phyloP scores from a whole-genome alignment of 179 eudicot genomes.

The Amaranthus tricolor region DNA sequence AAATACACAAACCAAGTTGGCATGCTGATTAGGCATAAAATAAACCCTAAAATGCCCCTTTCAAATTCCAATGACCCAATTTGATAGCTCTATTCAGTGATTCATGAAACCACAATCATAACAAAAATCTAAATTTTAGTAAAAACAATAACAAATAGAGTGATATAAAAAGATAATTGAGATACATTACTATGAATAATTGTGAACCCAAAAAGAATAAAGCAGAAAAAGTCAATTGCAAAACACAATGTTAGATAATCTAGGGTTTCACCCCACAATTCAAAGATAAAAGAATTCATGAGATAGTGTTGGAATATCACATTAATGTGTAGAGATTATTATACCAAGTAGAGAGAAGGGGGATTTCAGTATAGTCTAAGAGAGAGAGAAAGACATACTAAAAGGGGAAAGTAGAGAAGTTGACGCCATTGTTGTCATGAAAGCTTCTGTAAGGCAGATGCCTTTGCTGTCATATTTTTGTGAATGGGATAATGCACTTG shows the following conservation, averaged over 20 bases:
- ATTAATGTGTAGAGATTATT: background rate
- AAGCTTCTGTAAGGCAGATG: constrained; percentile 6
- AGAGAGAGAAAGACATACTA: constrained; percentile 17
- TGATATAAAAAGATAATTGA: background rate
- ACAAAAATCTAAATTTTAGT: too few relatives aligned
- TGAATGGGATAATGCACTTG: constrained; percentile 19
- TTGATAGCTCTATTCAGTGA: background rate
- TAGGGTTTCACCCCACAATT: background rate
- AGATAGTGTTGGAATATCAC: background rate
- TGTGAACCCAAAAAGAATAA: background rate
- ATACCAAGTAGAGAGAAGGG: background rate
- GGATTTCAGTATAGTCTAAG: too few relatives aligned
- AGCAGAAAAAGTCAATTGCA: background rate
- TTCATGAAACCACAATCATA: background rate
- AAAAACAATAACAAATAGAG: background rate
- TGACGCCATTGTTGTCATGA: constrained; percentile 30
- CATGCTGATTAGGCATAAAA: too few relatives aligned
- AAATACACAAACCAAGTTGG: too few relatives aligned
- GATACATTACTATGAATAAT: background rate
- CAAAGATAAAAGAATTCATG: too few relatives aligned
- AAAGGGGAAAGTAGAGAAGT: constrained; percentile 34
- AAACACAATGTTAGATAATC: background rate
- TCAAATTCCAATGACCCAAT: too few relatives aligned
- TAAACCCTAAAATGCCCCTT: too few relatives aligned
- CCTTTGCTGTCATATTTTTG: background rate